A percentile compares a stretch with the other conserved stretches of the same genome.
Conservation (phyloP, 768 basidiomycete species). For the Rubroboletus satanas region DNA sequence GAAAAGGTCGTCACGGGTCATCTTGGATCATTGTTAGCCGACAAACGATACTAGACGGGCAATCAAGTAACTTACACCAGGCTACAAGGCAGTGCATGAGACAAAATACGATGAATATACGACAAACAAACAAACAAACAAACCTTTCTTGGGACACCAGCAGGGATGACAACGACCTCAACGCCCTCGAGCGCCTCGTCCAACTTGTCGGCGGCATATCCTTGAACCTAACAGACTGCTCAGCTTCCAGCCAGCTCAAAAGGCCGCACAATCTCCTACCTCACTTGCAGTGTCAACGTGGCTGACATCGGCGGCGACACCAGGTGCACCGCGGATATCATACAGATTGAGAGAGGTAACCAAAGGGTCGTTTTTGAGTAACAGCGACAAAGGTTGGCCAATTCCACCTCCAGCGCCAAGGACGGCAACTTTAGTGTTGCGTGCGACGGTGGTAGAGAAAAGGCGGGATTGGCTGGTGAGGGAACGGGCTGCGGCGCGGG, state of each 20-base stretch:
- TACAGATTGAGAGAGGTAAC: constrained; percentile 75
- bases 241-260: not conserved
- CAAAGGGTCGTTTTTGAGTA: constrained; percentile 86
- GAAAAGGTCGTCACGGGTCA: constrained; percentile 97
- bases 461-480: constrained; percentile 54
- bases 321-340: constrained; percentile 36
- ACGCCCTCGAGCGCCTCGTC: constrained; percentile 86
- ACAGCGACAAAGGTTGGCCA: constrained; percentile 90
- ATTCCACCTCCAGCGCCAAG: constrained; percentile 99
- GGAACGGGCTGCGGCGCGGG: constrained; percentile 58
- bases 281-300: constrained; percentile 89
- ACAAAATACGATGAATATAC: constrained; percentile 2
- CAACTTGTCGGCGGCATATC: constrained; percentile 82
- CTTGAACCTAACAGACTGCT: constrained; percentile 54
- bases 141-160: constrained; percentile 98
- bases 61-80: constrained; percentile 60
- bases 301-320: constrained; percentile 96
- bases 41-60: not conserved
- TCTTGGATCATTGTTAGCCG: constrained; percentile 46
- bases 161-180: constrained; percentile 94
- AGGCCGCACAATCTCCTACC: constrained; percentile 40
- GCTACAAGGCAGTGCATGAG: constrained; percentile 45
- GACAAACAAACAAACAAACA: constrained; percentile 9
- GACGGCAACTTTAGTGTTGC: constrained; percentile 87
- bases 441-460: constrained; percentile 72